Conservation (phyloP, 495 filamentous ascomycete species). For the Hypoxylon fragiforme region DNA sequence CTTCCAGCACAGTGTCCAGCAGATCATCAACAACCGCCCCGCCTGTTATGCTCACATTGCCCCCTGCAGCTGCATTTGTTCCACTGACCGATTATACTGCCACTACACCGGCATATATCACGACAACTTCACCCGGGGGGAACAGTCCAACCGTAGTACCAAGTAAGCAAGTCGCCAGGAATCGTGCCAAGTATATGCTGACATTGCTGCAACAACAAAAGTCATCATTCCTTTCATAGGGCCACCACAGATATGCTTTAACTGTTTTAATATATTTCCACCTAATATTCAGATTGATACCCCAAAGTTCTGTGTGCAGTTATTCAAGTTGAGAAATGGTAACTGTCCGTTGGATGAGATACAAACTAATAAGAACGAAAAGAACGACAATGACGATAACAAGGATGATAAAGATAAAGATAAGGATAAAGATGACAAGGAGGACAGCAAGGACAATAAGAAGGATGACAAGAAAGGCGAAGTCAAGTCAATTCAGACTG, state of each 20-base stretch:
- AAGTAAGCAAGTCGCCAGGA: not conserved
- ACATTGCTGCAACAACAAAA: too few species aligned
- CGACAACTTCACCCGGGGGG: not conserved
- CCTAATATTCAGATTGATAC: not conserved
- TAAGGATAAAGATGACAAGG: not conserved
- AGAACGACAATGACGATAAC: not conserved
- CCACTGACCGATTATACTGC: not conserved
- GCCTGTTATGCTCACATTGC: not conserved
- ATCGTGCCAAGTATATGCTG: not conserved
- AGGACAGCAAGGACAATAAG: not conserved
- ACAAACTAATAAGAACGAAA: not conserved
- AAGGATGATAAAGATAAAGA: not conserved
- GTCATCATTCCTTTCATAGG: not conserved
- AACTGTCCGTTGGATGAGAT: not conserved
- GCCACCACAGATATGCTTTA: not conserved
- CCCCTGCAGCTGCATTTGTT: not conserved
- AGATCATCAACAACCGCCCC: not conserved
- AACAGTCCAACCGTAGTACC: not conserved
- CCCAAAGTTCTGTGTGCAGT: not conserved
- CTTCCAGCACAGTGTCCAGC: not conserved
- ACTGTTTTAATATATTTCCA: not conserved
- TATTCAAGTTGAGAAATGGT: not conserved
- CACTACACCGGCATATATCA: not conserved
- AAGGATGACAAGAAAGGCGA: not conserved
- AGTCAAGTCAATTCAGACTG: not conserved